Evolutionary conservation across 192 early-diverging fungal genomes (phyloP).

Genomic region (Geosiphon pyriformis): DNA sequence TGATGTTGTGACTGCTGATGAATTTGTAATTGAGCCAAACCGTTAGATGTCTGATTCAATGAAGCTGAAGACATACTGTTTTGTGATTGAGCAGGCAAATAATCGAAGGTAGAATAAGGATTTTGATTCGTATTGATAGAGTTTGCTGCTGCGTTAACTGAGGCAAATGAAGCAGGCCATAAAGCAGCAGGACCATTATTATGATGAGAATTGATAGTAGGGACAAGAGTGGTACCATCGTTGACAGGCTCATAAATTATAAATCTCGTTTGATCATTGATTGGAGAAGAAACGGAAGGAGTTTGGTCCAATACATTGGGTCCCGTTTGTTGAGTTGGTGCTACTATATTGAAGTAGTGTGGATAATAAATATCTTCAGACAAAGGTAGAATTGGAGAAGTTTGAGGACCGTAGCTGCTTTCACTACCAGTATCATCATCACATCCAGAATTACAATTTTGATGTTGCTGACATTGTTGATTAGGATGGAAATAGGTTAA

Average conservation of each 20-base stretch:
- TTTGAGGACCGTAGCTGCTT: neutral
- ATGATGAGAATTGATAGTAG: neutral
- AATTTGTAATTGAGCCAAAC: neutral
- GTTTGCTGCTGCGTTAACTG: neutral
- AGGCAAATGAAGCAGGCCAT: neutral
- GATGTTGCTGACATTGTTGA: neutral
- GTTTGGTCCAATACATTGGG: neutral
- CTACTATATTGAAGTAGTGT: neutral
- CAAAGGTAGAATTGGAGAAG: neutral
- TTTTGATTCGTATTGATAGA: neutral
- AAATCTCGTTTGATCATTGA: constrained; percentile 20
- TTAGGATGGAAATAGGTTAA: neutral
- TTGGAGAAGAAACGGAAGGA: neutral
- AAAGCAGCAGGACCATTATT: neutral
- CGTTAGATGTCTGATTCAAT: neutral
- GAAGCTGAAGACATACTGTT: neutral
- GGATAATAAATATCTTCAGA: neutral
- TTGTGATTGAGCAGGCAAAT: neutral
- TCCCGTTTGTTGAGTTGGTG: neutral
- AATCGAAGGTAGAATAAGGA: neutral
- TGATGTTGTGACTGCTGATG: neutral
- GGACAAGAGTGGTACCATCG: neutral
- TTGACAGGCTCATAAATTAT: constrained; percentile 23
- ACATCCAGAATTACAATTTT: too few species aligned
- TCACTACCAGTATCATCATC: neutral